Base-by-base conservation (phyloP, 768 basidiomycete genomes). In the Lentinus brumalis region DNA sequence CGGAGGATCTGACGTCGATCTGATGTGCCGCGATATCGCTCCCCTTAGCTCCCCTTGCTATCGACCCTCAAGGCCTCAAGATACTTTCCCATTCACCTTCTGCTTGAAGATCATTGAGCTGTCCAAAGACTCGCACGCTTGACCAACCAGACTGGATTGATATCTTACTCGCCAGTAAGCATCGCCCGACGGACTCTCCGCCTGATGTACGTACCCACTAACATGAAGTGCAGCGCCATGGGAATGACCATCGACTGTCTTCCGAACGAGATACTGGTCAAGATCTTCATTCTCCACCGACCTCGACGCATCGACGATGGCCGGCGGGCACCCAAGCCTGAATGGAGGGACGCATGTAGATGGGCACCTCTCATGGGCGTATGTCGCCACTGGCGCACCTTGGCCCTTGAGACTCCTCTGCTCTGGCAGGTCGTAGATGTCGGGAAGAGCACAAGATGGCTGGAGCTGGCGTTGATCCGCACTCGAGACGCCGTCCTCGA, bases 361-460 rank as follows among this genome's bases (percentile, higher is more conserved):
- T 45, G 31, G 40, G 14, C 42, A 9, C n/a, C 54, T 12, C 42
- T 52, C n/a, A 63, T 54, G 40, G 59, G 52, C 26, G 59, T 64
- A 26, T 64, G 59, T 31, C 50, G 59, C 6, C 29, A 50, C 47
- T 64, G 63, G 63, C 55, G 63, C 6, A 16, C n/a, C 15, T 16
- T 61, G 8, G 10, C 31, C 4, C 39, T 64, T 14, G 32, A 16
- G 1, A 49, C 63, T 2, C 50, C 63, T 18, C 9, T 16, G 1
- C 47, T 64, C 0, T 64, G 63, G 63, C 51, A 45, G 4, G 38
- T 38, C 15, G 32, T 64, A 5, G 46, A 49, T 12, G 26, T 57
- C 16, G 7, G 44, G 2, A 21, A 5, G 30, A 15, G 49, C 16
- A 40, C 46, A 9, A 4, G 16, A 21, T 49, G 46, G 56, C 56